These are phyloP conservation scores for Fusarium siculi DNA, from an alignment of 2,329 filamentous ascomycete species.

Conservation along the genomic window DNA sequence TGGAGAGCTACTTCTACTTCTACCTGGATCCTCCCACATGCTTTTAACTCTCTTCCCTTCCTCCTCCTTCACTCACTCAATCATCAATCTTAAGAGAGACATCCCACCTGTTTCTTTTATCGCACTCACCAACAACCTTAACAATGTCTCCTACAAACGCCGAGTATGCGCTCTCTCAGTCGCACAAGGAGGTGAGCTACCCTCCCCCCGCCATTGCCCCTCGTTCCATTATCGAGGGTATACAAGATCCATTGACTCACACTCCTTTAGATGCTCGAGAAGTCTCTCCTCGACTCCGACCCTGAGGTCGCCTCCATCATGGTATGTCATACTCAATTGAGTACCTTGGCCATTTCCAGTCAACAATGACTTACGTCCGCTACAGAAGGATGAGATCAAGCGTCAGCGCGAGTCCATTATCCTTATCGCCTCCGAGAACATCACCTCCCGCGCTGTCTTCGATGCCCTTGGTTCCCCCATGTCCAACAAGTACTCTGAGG, in stretches of 20 bases:
- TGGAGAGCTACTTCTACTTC: conserved; percentile 29
- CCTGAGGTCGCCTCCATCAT: conserved; percentile 97
- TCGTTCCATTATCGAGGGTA: not conserved
- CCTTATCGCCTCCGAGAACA: conserved; percentile 98
- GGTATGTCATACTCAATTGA: conserved; percentile 64
- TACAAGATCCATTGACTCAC: conserved; percentile 29
- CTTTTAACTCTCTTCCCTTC: conserved; percentile 18
- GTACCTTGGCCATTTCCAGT: not conserved
- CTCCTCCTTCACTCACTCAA: conserved; percentile 16
- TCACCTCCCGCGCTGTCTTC: conserved; percentile 97
- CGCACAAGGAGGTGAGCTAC: conserved; percentile 64
- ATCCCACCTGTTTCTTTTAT: conserved; percentile 8
- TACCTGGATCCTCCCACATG: conserved; percentile 34
- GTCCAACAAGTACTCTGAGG: conserved; percentile 99
- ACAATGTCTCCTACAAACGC: conserved; percentile 56
- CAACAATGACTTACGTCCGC: conserved; percentile 45
- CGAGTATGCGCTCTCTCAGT: conserved; percentile 63
- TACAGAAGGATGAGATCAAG: conserved; percentile 88
- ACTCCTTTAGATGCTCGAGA: conserved; percentile 84
- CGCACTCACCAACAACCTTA: conserved; percentile 30
- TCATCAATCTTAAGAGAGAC: conserved; percentile 21
- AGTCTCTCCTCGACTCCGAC: conserved; percentile 89
- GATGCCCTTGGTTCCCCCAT: conserved; percentile 94
- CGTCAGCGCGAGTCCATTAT: conserved; percentile 98
- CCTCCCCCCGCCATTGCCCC: conserved; percentile 38